Conservation (phyloP, 352 stramenopile genomes). For the Pythium rishiriense region DNA sequence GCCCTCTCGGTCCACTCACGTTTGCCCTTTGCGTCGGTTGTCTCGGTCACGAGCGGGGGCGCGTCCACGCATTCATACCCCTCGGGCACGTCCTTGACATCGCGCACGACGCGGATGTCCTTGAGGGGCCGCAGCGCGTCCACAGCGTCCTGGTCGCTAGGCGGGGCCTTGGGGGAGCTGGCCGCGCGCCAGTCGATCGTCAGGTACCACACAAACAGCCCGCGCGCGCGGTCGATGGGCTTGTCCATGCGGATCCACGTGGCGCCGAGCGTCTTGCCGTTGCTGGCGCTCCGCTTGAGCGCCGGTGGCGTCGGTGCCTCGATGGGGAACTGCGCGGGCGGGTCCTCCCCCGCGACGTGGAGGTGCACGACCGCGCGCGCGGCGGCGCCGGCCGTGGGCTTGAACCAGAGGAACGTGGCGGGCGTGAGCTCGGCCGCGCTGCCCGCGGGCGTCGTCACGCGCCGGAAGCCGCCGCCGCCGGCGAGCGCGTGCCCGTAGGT, state of each 20-base stretch:
- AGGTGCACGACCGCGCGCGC: constrained; percentile 55
- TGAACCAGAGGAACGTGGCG: constrained; percentile 87
- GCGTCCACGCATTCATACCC: constrained; percentile 59
- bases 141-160: constrained; percentile 10
- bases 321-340: constrained; percentile 15
- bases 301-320: constrained; percentile 14
- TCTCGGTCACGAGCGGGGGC: constrained; percentile 46
- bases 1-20: too few relatives aligned
- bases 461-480: constrained; percentile 75
- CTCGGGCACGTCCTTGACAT: constrained; percentile 66
- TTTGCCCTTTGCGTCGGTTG: constrained; percentile 38
- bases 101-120: constrained; percentile 75
- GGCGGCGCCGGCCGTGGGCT: constrained; percentile 32
- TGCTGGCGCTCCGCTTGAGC: neutral
- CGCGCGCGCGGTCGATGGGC: constrained; percentile 57
- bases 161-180: constrained; percentile 4
- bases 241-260: constrained; percentile 76
- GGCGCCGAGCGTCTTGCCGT: neutral
- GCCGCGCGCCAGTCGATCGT: constrained; percentile 17
- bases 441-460: constrained; percentile 75
- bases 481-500: constrained; percentile 87
- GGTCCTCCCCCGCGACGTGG: constrained; percentile 37
- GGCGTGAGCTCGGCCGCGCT: constrained; percentile 77
- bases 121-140: constrained; percentile 56
- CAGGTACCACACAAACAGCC: constrained; percentile 69